phyloP scores from a whole-genome alignment of 441 rosid species.

The Eruca vesicaria region DNA sequence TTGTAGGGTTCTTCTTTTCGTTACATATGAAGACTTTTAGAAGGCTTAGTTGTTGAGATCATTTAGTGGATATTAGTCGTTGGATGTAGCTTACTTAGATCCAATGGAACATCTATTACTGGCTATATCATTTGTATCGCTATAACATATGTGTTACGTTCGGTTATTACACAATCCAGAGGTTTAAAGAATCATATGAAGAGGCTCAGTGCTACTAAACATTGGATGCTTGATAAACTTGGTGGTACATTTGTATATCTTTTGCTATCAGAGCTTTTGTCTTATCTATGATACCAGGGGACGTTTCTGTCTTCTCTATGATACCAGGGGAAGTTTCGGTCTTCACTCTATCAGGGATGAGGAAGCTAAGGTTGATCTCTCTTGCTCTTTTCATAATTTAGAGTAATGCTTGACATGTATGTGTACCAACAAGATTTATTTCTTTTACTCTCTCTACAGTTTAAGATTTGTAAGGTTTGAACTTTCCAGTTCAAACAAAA shows the following conservation, averaged over 20 bases:
- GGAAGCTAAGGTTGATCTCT: slow-evolving; percentile 38
- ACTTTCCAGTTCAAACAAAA: too few species aligned
- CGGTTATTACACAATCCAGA: too few species aligned
- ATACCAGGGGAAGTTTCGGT: slow-evolving; percentile 70
- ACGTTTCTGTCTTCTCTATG: slow-evolving; percentile 53
- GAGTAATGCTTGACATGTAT: neutral
- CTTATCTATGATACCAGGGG: too few species aligned
- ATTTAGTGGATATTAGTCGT: slow-evolving; percentile 14
- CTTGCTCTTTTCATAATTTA: neutral
- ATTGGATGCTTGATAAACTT: slow-evolving; percentile 26
- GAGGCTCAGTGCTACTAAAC: neutral
- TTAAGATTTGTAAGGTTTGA: too few species aligned
- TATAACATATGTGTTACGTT: too few species aligned
- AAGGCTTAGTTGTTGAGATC: slow-evolving; percentile 71
- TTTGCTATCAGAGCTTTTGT: too few species aligned
- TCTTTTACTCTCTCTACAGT: neutral
- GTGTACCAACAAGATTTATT: neutral
- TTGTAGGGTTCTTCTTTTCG: slow-evolving; percentile 63
- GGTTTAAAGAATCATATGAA: too few species aligned
- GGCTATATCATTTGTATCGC: too few species aligned
- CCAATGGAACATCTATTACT: too few species aligned
- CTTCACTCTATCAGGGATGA: slow-evolving; percentile 64
- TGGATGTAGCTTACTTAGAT: too few species aligned
- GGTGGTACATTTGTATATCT: too few species aligned
- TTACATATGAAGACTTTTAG: slow-evolving; percentile 69